phyloP scores from a whole-genome alignment of 805 yeast species.

The Saturnispora quitensis region DNA sequence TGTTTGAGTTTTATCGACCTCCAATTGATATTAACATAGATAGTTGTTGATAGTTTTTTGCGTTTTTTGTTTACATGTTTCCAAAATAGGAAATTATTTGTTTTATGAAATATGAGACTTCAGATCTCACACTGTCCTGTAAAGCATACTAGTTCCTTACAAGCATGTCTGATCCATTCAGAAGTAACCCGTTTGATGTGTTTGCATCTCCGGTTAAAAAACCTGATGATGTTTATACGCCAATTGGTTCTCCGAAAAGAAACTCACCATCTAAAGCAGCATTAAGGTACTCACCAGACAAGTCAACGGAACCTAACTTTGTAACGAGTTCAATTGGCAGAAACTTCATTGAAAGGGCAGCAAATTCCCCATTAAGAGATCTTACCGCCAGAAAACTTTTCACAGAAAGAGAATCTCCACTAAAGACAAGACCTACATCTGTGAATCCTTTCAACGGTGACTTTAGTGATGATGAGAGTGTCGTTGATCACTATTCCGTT shows the following conservation, averaged over 20 bases:
- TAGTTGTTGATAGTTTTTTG: neutral
- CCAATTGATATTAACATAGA: neutral
- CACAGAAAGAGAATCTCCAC: slow-evolving; percentile 66
- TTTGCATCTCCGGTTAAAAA: slow-evolving; percentile 24
- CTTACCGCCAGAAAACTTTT: slow-evolving; percentile 55
- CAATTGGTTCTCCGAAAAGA: slow-evolving; percentile 25
- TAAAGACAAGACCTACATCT: slow-evolving; percentile 42
- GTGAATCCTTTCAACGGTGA: slow-evolving; percentile 38
- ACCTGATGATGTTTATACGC: slow-evolving; percentile 27
- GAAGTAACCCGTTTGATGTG: slow-evolving; percentile 21
- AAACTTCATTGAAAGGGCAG: slow-evolving; percentile 30
- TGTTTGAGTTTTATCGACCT: too few relatives aligned
- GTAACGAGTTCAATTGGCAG: slow-evolving; percentile 29
- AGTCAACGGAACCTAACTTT: slow-evolving; percentile 26
- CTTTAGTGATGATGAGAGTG: slow-evolving; percentile 26
- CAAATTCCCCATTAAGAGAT: slow-evolving; percentile 18
- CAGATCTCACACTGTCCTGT: slow-evolving; percentile 1
- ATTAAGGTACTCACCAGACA: slow-evolving; percentile 36
- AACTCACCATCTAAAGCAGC: slow-evolving; percentile 31
- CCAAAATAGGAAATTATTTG: slow-evolving; percentile 13
- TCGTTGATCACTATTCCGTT: slow-evolving; percentile 27
- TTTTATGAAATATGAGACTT: neutral
- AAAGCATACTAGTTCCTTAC: neutral
- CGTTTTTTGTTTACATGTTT: slow-evolving; percentile 7
- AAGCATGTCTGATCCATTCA: slow-evolving; percentile 19